Evolutionary conservation across 257 asterid genomes (phyloP).

Genomic region (Scutellaria galericulata): DNA sequence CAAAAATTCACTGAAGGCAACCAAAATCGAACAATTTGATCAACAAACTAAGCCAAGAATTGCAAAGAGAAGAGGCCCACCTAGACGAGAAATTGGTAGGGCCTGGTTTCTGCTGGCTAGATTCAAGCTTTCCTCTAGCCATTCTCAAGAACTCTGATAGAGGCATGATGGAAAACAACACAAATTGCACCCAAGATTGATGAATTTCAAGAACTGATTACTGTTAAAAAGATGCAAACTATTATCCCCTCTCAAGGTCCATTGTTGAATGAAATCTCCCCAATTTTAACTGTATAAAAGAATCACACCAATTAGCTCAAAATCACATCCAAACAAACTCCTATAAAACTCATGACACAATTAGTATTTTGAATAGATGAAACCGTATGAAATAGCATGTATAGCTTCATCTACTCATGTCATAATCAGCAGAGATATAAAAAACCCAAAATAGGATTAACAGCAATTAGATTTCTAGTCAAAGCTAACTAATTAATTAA

Average conservation of each 20-base stretch:
- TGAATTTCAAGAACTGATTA: conserved; percentile 26
- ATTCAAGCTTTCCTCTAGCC: conserved; percentile 69
- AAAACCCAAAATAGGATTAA: conserved; percentile 44
- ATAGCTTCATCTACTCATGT: conserved; percentile 44
- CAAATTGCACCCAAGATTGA: conserved; percentile 29
- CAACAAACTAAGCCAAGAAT: conserved; percentile 22
- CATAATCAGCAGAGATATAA: conserved; percentile 45
- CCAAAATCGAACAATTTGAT: conserved; percentile 7
- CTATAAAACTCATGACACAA: conserved; percentile 36
- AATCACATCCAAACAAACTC: conserved; percentile 35
- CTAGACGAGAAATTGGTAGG: conserved; percentile 43
- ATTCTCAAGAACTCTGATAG: conserved; percentile 79
- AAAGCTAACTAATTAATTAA: conserved; percentile 52
- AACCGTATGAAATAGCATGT: conserved; percentile 9
- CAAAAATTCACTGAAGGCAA: conserved; percentile 16
- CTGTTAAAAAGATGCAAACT: conserved; percentile 2
- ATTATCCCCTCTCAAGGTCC: conserved; percentile 28
- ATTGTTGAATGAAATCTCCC: conserved; percentile 28
- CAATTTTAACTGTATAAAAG: conserved; percentile 30
- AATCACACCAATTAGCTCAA: conserved; percentile 33
- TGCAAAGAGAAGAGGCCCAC: conserved; percentile 43
- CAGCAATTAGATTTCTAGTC: conserved; percentile 48
- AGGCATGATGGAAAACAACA: conserved; percentile 60
- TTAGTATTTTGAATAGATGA: not conserved
- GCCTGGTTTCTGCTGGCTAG: conserved; percentile 46